Percentiles rank a stretch among this genome's conserved stretches.
These are phyloP conservation scores for Nicotiana otophora DNA, from an alignment of 257 asterid genomes.

Conservation along the genomic window DNA sequence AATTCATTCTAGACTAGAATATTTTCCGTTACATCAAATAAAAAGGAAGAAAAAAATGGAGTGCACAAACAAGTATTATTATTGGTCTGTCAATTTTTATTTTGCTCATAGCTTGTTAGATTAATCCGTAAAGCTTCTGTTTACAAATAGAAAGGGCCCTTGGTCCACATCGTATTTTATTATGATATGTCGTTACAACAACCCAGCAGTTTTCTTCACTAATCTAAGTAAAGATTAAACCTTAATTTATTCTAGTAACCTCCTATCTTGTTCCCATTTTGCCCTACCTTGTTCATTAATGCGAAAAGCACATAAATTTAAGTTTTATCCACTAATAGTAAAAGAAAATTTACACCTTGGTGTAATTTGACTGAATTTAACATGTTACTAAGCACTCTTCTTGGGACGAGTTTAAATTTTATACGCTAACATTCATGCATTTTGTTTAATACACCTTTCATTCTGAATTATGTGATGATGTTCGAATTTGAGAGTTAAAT, in stretches of 20 bases:
- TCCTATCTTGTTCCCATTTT: constrained; percentile 7
- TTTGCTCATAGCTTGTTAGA: neutral
- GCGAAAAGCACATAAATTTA: neutral
- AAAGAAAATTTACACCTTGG: neutral
- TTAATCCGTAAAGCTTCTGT: neutral
- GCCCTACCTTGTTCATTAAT: neutral
- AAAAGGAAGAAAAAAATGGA: neutral
- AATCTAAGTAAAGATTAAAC: constrained; percentile 21
- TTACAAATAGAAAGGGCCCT: neutral
- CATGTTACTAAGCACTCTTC: neutral
- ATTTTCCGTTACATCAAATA: neutral
- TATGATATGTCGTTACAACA: constrained; percentile 23
- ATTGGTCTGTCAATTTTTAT: neutral
- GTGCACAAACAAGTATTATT: neutral
- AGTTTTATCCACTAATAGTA: neutral
- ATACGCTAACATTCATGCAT: neutral
- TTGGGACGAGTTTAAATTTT: neutral
- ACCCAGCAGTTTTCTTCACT: constrained; percentile 29
- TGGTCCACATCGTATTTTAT: neutral
- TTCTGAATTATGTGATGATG: neutral
- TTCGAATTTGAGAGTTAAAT: neutral
- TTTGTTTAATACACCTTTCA: neutral
- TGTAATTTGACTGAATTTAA: neutral
- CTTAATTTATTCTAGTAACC: constrained; percentile 21
- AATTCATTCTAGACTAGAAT: neutral